phyloP scores from a whole-genome alignment of 2,329 filamentous ascomycete species.

The Colletotrichum musae region DNA sequence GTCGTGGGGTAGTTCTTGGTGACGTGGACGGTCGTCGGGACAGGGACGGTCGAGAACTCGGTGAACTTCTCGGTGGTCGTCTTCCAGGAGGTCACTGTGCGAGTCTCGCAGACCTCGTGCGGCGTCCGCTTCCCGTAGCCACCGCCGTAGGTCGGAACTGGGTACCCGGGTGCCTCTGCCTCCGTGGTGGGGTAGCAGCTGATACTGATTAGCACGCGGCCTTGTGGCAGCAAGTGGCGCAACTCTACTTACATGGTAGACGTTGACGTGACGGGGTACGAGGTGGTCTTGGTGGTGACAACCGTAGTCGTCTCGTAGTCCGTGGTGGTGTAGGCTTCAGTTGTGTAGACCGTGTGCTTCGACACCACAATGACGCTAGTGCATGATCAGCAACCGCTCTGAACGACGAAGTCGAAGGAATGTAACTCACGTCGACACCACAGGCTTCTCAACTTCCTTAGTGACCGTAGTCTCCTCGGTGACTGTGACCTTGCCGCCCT shows the following conservation, averaged over 20 bases:
- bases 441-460: slow-evolving; percentile 8
- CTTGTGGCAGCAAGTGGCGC: no score
- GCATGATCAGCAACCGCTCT: background rate
- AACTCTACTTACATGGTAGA: slow-evolving; percentile 30
- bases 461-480: background rate
- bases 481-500: slow-evolving; percentile 8
- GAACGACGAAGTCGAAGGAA: background rate
- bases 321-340: slow-evolving; percentile 31
- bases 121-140: slow-evolving; percentile 10
- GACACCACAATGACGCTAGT: slow-evolving; percentile 23
- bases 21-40: slow-evolving; percentile 31
- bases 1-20: slow-evolving; percentile 32
- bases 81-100: slow-evolving; percentile 40
- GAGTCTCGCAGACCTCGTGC: slow-evolving; percentile 40
- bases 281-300: slow-evolving; percentile 22
- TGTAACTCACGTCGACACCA: slow-evolving; percentile 23
- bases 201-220: background rate
- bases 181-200: slow-evolving; percentile 29
- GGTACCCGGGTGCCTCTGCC: slow-evolving; percentile 19
- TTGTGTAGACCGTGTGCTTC: slow-evolving; percentile 35
- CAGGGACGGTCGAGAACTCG: slow-evolving; percentile 32
- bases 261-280: slow-evolving; percentile 42
- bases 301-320: slow-evolving; percentile 32
- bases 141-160: slow-evolving; percentile 20
- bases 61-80: slow-evolving; percentile 41